phyloP scores from a whole-genome alignment of 495 filamentous ascomycete species.

The Barbatosphaeria neglecta region DNA sequence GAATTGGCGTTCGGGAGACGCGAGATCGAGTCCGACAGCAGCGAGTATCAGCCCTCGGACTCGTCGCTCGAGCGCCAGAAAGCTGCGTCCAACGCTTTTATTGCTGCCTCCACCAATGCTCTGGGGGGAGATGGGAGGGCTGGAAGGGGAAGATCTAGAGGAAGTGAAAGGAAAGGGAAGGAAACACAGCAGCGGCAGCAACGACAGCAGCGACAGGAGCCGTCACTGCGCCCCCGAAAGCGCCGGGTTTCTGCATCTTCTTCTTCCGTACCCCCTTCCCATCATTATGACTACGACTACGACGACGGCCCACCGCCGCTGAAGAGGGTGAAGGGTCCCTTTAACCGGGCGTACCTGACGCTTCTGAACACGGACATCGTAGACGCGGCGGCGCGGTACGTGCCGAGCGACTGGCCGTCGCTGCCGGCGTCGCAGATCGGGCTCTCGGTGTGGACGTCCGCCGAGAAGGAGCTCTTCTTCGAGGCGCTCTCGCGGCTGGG shows the following conservation, averaged over 20 bases:
- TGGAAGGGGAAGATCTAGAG: background rate
- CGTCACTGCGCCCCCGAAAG: background rate
- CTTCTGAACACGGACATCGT: conserved; percentile 46
- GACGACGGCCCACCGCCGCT: conserved; percentile 6
- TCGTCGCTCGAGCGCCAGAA: background rate
- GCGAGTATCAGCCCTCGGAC: background rate
- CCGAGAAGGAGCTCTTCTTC: conserved; percentile 65
- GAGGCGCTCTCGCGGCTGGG: conserved; percentile 50
- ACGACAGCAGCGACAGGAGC: no score
- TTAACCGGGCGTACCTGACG: conserved; percentile 44
- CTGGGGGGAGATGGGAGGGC: no score
- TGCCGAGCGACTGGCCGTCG: conserved; percentile 8
- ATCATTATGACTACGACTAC: background rate
- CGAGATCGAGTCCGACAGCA: background rate
- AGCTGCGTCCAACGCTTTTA: background rate
- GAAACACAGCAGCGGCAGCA: background rate
- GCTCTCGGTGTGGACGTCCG: conserved; percentile 50
- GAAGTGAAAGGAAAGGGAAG: background rate
- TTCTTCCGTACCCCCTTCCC: background rate
- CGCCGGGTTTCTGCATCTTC: background rate
- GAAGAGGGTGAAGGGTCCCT: conserved; percentile 21
- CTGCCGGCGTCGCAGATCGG: conserved; percentile 48
- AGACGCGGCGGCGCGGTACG: conserved; percentile 21
- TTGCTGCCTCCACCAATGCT: background rate
- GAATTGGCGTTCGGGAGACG: background rate